Base-by-base conservation (phyloP, 2,329 filamentous ascomycete genomes). In the Arthrobotrys iridis region DNA sequence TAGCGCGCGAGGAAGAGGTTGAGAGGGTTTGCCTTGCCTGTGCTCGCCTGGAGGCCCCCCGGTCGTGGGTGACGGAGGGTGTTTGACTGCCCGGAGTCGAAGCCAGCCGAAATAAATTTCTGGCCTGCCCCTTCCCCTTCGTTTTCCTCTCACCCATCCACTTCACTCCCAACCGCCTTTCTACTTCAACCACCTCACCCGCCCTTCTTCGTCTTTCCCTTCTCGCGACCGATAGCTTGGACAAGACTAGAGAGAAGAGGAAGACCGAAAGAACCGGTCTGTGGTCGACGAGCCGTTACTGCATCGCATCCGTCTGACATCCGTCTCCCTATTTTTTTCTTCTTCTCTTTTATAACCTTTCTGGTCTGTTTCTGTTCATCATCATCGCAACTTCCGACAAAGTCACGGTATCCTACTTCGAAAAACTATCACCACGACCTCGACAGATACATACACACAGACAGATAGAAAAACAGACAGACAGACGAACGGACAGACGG, bases 121-220 rank as follows among this genome's bases (percentile, higher is more conserved):
- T 58, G 60, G 68, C 60, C 60, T 66, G 68, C 68, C 68, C 68
- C 68, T 65, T 73, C 59, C 60, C 67, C 59, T 72, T 72, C 63
- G 50, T 46, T 48, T 50, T 35, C 26, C 22, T 37, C 55, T 46
- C 43, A 28, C 64, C 52, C 43, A 46, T 57, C 64, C 68, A 55
- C 60, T 26, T 30, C 48, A 28, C 40, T 24, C 64, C 24, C 24
- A 35, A 33, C 40, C 52, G 33, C 35, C 24, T 30, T 59, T 43
- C 37, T 43, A 24, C 55, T 43, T 59, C 55, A 15, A 43, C 55
- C 37, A 43, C 55, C 37, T 59, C 55, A 40, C 43, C 40, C 64
- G 41, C 43, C 52, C 55, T 37, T 52, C 57, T 62, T 55, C 65
- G 26, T 58, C 45, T 52, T 45, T 55, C 55, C 24, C 55, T 50